Evolutionary conservation across 768 basidiomycete species (phyloP), one percentile per base, ranked within the genome.

Genomic region (Tubosaeta sp.): DNA sequence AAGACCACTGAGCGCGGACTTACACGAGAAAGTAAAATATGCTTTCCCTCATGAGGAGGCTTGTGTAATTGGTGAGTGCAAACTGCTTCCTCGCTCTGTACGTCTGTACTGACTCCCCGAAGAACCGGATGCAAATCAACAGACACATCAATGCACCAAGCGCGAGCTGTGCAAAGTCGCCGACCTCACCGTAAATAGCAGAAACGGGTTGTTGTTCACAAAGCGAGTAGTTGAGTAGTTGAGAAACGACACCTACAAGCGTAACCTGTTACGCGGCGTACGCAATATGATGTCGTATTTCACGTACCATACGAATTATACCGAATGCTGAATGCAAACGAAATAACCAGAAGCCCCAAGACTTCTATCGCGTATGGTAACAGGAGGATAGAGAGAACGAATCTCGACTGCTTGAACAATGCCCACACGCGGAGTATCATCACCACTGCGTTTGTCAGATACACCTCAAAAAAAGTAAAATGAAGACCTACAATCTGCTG

Each of bases 361-460:
- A 42, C 9, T 42, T 41, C 48, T 12, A 33, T 7, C 12, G 29
- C 19, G 12, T 32, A 49, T 1, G n/a, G 17, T 17, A 19, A 13
- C 11, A 49, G 17, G 13, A 48, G 37, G 12, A 26, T 19, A 17
- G 17, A n/a, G 37, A 31, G 47, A 17, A 41, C 31, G 38, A n/a
- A 42, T 19, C 14, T 32, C 11, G 31, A 49, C 5, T 16, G 31
- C 5, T n/a, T 25, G 14, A 33, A 49, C 22, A 42, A 16, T 11
- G 39, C 39, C 39, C 31, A 33, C 6, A 49, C 48, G 4, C 48
- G 39, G 39, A 49, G 48, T 10, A 49, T 41, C 48, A 49, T 49
- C 29, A 31, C 43, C 27, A 44, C 29, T 44, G 11, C 8, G 16
- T 44, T 31, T n/a, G 31, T 16, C 8, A 16, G 11, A 9, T 29